phyloP scores from a whole-genome alignment of 805 yeast genomes.

The Saccharomycopsis selenospora region DNA sequence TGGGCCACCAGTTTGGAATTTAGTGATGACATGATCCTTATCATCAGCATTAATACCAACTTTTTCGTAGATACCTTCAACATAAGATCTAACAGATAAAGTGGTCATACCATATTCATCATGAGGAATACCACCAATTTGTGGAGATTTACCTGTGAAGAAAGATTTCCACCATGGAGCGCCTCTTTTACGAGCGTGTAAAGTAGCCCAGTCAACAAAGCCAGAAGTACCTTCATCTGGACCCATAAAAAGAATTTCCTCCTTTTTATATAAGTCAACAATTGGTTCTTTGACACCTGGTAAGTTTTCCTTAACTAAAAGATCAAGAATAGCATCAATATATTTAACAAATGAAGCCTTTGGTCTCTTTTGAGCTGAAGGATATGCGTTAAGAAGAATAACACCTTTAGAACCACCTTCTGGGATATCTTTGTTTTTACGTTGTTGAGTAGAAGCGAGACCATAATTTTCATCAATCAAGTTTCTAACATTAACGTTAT shows the following conservation, averaged over 20 bases:
- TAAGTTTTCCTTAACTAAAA: slow-evolving; percentile 59
- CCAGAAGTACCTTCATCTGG: slow-evolving; percentile 99
- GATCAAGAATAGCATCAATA: slow-evolving; percentile 83
- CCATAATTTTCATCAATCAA: slow-evolving; percentile 95
- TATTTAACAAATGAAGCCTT: slow-evolving; percentile 85
- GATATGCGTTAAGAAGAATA: slow-evolving; percentile 69
- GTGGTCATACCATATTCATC: slow-evolving; percentile 98
- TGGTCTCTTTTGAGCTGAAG: slow-evolving; percentile 66
- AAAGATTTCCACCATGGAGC: slow-evolving; percentile 99
- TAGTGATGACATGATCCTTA: slow-evolving; percentile 50
- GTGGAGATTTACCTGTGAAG: slow-evolving; percentile 91
- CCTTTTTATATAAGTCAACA: slow-evolving; percentile 75
- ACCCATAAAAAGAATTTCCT: slow-evolving; percentile 92
- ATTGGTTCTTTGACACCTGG: slow-evolving; percentile 77
- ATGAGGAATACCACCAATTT: slow-evolving; percentile 95
- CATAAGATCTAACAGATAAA: slow-evolving; percentile 85
- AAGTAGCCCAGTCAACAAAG: slow-evolving; percentile 94
- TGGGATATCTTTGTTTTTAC: slow-evolving; percentile 95
- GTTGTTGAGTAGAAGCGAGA: slow-evolving; percentile 91
- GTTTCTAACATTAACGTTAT: slow-evolving; percentile 74
- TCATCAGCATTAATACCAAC: slow-evolving; percentile 50
- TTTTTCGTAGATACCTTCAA: slow-evolving; percentile 79
- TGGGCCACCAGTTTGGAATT: slow-evolving; percentile 98
- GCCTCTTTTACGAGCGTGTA: slow-evolving; percentile 85
- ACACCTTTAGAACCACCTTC: slow-evolving; percentile 99